Evolutionary conservation across 2,329 filamentous ascomycete species (phyloP).

Genomic region (Trichocomaceae sp.): DNA sequence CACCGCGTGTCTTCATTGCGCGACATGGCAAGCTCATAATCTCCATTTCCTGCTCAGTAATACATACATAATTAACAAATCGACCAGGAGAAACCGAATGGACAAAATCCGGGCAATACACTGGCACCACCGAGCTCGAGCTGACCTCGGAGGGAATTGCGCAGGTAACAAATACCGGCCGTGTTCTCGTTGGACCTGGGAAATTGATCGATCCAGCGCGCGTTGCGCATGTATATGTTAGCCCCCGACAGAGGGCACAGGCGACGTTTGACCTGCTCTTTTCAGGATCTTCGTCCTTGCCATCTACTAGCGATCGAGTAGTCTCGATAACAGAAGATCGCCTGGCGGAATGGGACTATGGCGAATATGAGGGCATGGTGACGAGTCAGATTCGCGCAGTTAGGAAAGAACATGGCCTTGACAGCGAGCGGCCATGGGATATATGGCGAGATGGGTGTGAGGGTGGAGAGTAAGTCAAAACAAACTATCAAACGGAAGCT

Average conservation of each 20-base stretch:
- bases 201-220: slow-evolving; percentile 48
- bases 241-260: slow-evolving; percentile 44
- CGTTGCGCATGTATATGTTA: slow-evolving; percentile 45
- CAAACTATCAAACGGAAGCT: neutral
- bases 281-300: slow-evolving; percentile 1
- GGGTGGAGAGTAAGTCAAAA: slow-evolving; percentile 45
- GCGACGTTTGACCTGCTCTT: slow-evolving; percentile 46
- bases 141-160: slow-evolving; percentile 36
- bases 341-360: slow-evolving; percentile 58
- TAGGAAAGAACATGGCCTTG: slow-evolving; percentile 44
- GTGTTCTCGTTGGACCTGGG: slow-evolving; percentile 43
- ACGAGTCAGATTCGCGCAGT: slow-evolving; percentile 45
- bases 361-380: slow-evolving; percentile 54
- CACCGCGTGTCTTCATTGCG: slow-evolving; percentile 34
- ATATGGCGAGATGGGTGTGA: slow-evolving; percentile 56
- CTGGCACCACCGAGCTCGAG: slow-evolving; percentile 40
- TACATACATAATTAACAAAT: neutral
- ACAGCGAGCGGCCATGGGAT: slow-evolving; percentile 46
- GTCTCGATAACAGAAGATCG: slow-evolving; percentile 47
- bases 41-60: neutral
- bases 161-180: slow-evolving; percentile 42
- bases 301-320: slow-evolving; percentile 26
- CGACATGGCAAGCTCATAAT: slow-evolving; percentile 28
- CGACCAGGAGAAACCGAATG: slow-evolving; percentile 38
- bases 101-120: slow-evolving; percentile 44